phyloP scores from a whole-genome alignment of 495 filamentous ascomycete species.

The Aspergillus coremiiformis region DNA sequence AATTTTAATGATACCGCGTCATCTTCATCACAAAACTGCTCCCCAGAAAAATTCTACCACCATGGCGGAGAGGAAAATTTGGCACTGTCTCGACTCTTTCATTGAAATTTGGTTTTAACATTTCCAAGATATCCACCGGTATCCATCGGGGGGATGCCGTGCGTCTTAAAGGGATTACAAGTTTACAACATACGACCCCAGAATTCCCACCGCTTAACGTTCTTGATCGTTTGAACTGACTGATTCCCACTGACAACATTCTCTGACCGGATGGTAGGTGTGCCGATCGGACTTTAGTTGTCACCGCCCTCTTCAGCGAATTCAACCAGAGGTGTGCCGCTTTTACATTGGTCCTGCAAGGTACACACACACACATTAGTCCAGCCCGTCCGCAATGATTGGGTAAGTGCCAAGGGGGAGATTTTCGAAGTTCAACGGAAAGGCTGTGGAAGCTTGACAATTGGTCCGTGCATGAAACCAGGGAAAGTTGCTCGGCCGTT shows the following conservation, averaged over 20 bases:
- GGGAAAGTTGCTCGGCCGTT: neutral
- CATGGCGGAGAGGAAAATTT: neutral
- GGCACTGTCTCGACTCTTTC: neutral
- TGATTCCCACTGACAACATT: neutral
- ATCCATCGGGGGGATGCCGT: neutral
- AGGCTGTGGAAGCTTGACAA: constrained; percentile 10
- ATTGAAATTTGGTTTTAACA: neutral
- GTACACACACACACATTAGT: constrained; percentile 27
- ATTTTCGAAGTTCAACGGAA: constrained; percentile 10
- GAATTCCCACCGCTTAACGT: neutral
- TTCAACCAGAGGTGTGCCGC: constrained; percentile 50
- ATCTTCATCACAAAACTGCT: neutral
- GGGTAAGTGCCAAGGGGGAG: neutral
- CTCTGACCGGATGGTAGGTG: neutral
- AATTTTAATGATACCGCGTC: neutral
- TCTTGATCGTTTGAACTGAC: neutral
- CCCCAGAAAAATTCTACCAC: neutral
- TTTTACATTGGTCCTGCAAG: constrained; percentile 51
- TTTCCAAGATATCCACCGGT: neutral
- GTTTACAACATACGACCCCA: too few species aligned
- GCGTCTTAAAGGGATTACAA: too few species aligned
- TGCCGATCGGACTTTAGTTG: neutral
- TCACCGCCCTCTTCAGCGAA: constrained; percentile 31
- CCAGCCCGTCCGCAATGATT: neutral
- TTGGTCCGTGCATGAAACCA: constrained; percentile 8